Conservation (phyloP, 306 rosid genomes). For the Cicer cuneatum region DNA sequence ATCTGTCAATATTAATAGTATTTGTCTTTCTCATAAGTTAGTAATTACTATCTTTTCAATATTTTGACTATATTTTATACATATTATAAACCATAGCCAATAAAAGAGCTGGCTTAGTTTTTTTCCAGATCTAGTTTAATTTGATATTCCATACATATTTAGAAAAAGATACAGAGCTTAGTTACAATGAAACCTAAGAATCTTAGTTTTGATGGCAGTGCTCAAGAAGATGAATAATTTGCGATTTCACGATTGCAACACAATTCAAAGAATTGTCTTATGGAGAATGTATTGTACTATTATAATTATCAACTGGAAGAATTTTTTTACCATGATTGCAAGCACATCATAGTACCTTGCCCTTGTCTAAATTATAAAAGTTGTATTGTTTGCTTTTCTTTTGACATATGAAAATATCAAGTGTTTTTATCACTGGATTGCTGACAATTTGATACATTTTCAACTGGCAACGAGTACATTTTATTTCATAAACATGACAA, state of each 20-base stretch:
- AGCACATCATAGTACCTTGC: not conserved
- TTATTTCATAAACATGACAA: conserved; percentile 10
- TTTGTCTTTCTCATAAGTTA: conserved; percentile 20
- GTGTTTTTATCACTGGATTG: not conserved
- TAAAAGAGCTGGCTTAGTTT: conserved; percentile 16
- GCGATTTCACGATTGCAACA: not conserved
- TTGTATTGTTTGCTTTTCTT: not conserved
- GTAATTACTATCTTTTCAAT: conserved; percentile 41
- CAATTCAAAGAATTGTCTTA: not conserved
- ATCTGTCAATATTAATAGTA: conserved; percentile 26
- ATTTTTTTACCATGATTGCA: not conserved
- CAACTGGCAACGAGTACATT: not conserved
- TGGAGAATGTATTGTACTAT: not conserved
- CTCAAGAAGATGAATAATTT: conserved; percentile 7
- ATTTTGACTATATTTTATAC: conserved; percentile 31
- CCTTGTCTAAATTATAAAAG: not conserved
- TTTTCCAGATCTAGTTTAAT: not conserved
- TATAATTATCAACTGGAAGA: not conserved
- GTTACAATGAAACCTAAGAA: not conserved
- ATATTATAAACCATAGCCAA: conserved; percentile 35
- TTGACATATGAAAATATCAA: conserved; percentile 23
- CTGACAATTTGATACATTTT: not conserved
- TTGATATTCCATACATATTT: not conserved
- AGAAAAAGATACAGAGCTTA: not conserved
- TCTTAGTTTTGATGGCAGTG: conserved; percentile 7